Conservation (phyloP, 2,329 filamentous ascomycete genomes). For the Scytalidium lignicola region DNA sequence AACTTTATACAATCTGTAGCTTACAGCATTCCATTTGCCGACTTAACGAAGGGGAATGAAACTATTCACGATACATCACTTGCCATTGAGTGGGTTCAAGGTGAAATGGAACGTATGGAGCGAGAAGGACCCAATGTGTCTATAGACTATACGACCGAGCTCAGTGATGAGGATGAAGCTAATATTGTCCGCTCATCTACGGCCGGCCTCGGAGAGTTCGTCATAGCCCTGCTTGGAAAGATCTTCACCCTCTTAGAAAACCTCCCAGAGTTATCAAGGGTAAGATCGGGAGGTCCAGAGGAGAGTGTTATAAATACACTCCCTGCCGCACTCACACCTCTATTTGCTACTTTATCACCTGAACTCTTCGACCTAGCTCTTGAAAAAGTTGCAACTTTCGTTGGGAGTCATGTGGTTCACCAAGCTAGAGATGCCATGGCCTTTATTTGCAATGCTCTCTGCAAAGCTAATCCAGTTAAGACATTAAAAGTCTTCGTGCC, state of each 20-base stretch:
- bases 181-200: slow-evolving; percentile 89
- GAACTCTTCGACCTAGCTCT: slow-evolving; percentile 90
- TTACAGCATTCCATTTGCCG: slow-evolving; percentile 90
- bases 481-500: slow-evolving; percentile 87
- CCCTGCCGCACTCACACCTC: slow-evolving; percentile 82
- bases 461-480: slow-evolving; percentile 93
- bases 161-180: slow-evolving; percentile 82
- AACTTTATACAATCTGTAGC: slow-evolving; percentile 94
- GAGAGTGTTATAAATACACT: slow-evolving; percentile 96
- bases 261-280: slow-evolving; percentile 80
- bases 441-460: slow-evolving; percentile 93
- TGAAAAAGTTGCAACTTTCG: slow-evolving; percentile 87
- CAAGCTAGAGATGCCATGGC: slow-evolving; percentile 97
- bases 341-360: slow-evolving; percentile 85
- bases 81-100: slow-evolving; percentile 89
- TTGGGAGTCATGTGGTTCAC: slow-evolving; percentile 90
- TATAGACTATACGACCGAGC: slow-evolving; percentile 76
- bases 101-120: slow-evolving; percentile 92
- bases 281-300: slow-evolving; percentile 87
- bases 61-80: slow-evolving; percentile 68
- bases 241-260: slow-evolving; percentile 96
- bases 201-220: slow-evolving; percentile 87
- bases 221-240: slow-evolving; percentile 83
- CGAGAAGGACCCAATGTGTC: slow-evolving; percentile 77
- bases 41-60: slow-evolving; percentile 65